These are phyloP conservation scores for Hemileccinum impolitum DNA, from an alignment of 768 basidiomycete genomes.

Conservation along the genomic window DNA sequence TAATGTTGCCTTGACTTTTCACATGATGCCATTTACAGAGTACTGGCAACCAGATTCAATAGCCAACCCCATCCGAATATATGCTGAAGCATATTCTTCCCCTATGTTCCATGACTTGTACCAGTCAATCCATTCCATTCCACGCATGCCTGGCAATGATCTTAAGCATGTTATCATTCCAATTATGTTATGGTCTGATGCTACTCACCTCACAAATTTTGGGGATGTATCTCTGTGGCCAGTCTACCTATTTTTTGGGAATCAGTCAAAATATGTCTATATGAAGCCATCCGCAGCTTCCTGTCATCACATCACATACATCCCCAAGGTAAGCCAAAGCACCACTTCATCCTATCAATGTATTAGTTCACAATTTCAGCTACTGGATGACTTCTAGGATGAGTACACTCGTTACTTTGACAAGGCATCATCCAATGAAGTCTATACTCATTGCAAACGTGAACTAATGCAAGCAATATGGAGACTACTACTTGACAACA, in stretches of 20 bases:
- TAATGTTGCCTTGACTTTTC: neutral
- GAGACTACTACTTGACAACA: conserved; percentile 13
- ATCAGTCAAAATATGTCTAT: too few relatives aligned
- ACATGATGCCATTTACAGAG: conserved; percentile 2
- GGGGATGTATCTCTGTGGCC: too few relatives aligned
- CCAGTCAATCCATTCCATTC: neutral
- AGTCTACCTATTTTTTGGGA: too few relatives aligned
- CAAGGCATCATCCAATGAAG: neutral
- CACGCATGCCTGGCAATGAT: neutral
- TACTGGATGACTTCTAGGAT: conserved; percentile 8
- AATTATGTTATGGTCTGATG: too few relatives aligned
- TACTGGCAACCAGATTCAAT: neutral
- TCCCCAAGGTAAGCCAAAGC: too few relatives aligned
- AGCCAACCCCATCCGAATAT: neutral
- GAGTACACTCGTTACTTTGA: neutral
- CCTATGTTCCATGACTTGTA: neutral
- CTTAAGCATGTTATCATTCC: conserved; percentile 7
- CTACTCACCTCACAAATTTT: too few relatives aligned
- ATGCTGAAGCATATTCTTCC: neutral
- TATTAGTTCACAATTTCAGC: too few relatives aligned
- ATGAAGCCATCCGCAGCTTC: too few relatives aligned
- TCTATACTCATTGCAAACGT: conserved; percentile 15
- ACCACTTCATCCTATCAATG: too few relatives aligned
- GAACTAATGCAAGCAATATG: conserved; percentile 22
- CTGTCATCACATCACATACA: too few relatives aligned